Evolutionary conservation across 2,329 filamentous ascomycete species (phyloP), one percentile per base, ranked within the genome.

Genomic region (Neopestalotiopsis clavispora): DNA sequence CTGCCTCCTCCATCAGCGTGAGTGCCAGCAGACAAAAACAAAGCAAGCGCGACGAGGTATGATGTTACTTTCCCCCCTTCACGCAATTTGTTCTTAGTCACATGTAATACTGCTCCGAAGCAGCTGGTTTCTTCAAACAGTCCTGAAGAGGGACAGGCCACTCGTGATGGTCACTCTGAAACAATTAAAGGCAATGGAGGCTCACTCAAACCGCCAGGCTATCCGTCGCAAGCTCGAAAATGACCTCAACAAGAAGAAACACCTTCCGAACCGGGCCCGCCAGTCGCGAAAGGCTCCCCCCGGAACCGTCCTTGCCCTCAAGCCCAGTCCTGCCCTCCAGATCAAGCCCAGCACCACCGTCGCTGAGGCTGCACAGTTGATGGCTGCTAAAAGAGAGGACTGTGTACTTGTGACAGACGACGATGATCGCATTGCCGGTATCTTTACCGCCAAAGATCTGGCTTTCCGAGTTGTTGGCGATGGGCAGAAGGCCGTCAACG

Each of bases 341-440:
- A 98, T 99, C 84, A 98, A 98, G 84, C 96, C 96, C 66, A 89
- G 87, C 72, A 98, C 94, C 32, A 97, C 94, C 64, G 95, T 99
- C 68, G 92, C 96, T 72, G 96, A 99, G 83, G 96, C 96, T 63
- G 96, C 96, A 56, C 96, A 99, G 85, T 86, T 99, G 78, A 99
- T 99, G 96, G 96, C 96, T 68, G 96, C 96, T 65, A 99, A 99
- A 87, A 89, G 96, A 76, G 96, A 99, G 82, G 96, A 99, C 81
- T 99, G 96, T 77, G 96, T 99, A 52, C 84, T 99, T 70, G 96
- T 99, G 30, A 99, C 96, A 57, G 96, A 99, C 80, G 95, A 98
- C 73, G 95, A 99, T 81, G 96, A 99, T 78, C 90, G 96, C 61
- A 99, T 99, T 82, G 94, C 96, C 59, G 96, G 96, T 83, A 99